These are phyloP conservation scores for Oryza rufipogon DNA, from an alignment of 176 grass and related monocot species.

Conservation along the genomic window DNA sequence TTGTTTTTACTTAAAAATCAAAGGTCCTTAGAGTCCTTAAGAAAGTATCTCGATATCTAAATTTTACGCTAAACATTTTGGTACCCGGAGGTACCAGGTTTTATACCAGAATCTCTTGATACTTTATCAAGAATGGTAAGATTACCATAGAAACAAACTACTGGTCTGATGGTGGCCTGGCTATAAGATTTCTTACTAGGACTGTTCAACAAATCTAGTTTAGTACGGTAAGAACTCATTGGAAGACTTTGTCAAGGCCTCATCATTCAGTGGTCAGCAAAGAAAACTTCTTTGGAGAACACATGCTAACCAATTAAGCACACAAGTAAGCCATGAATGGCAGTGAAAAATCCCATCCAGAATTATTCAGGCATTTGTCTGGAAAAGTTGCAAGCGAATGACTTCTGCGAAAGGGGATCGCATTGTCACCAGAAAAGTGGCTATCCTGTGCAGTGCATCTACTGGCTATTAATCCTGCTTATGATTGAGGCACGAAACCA, in stretches of 20 bases:
- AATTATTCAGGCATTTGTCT: constrained; percentile 12
- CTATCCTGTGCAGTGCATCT: neutral
- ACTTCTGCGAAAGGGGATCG: neutral
- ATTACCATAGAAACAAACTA: neutral
- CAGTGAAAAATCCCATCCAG: constrained; percentile 19
- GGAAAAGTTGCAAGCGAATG: constrained; percentile 38
- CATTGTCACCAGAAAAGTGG: neutral
- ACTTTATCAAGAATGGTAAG: too few species aligned
- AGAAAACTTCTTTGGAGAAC: constrained; percentile 26
- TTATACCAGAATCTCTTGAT: too few species aligned
- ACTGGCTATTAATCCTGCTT: too few species aligned
- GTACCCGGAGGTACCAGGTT: too few species aligned
- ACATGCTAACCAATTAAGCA: constrained; percentile 22
- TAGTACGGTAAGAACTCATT: constrained; percentile 17
- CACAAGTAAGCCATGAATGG: neutral
- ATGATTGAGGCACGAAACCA: too few species aligned
- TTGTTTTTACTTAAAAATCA: too few species aligned
- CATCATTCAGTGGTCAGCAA: neutral
- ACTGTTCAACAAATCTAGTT: constrained; percentile 45
- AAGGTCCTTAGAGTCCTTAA: too few species aligned
- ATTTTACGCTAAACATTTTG: too few species aligned
- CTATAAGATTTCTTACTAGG: neutral
- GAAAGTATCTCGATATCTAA: too few species aligned
- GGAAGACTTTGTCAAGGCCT: constrained; percentile 11
- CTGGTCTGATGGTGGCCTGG: neutral